A percentile compares a stretch with the other conserved stretches of the same genome.
Evolutionary conservation across 331 rosid species (phyloP).

Genomic region (Erythrophleum ivorense): DNA sequence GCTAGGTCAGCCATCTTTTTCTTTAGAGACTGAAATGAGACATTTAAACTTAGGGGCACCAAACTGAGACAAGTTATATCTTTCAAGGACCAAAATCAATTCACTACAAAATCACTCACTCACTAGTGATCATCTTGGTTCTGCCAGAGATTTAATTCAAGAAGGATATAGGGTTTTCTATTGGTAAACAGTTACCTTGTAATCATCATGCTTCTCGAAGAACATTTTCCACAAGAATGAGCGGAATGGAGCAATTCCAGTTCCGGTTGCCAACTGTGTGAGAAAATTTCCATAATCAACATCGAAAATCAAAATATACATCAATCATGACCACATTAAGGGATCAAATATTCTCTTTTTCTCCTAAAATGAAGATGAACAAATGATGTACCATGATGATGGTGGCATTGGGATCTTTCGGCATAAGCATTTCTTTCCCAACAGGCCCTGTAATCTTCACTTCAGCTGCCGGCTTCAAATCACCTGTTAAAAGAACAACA

Average conservation of each 20-base stretch:
- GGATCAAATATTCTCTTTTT: background rate
- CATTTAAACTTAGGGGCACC: no score
- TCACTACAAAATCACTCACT: no score
- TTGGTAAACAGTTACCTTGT: slow-evolving; percentile 56
- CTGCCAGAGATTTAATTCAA: background rate
- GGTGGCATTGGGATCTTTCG: slow-evolving; percentile 94
- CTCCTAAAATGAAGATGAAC: background rate
- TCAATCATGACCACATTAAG: background rate
- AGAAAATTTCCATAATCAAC: slow-evolving; percentile 29
- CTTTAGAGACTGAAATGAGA: no score
- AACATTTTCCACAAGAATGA: slow-evolving; percentile 96
- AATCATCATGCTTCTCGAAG: slow-evolving; percentile 92
- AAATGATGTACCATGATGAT: slow-evolving; percentile 71
- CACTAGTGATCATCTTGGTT: no score
- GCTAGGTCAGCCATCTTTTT: no score
- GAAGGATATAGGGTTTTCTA: background rate
- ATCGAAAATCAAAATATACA: slow-evolving; percentile 8
- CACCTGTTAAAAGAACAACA: slow-evolving; percentile 50
- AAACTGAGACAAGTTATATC: no score
- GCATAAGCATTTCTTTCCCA: slow-evolving; percentile 99
- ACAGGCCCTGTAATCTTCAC: slow-evolving; percentile 90
- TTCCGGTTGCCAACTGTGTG: slow-evolving; percentile 94
- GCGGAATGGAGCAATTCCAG: slow-evolving; percentile 97
- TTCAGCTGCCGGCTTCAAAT: slow-evolving; percentile 86
- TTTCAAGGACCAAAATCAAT: no score